phyloP scores from a whole-genome alignment of 2,329 filamentous ascomycete genomes.

The Lecanicillium sp. region DNA sequence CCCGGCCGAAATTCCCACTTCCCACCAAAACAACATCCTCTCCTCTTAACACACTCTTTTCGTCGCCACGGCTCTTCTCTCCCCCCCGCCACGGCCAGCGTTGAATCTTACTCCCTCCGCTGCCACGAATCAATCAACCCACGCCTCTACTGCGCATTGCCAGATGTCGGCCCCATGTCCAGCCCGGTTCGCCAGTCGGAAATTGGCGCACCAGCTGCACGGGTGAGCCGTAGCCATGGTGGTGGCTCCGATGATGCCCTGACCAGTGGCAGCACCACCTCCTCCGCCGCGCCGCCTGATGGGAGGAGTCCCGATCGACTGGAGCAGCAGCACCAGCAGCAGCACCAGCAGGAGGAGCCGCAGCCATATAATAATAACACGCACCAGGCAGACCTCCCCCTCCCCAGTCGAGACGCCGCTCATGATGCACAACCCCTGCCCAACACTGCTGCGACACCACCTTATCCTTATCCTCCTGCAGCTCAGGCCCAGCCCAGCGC shows the following conservation, averaged over 20 bases:
- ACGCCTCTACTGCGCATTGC: slow-evolving; percentile 22
- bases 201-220: slow-evolving; percentile 46
- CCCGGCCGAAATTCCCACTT: background rate
- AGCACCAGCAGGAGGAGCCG: no score
- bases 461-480: background rate
- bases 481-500: background rate
- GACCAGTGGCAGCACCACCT: slow-evolving; percentile 7
- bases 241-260: slow-evolving; percentile 7
- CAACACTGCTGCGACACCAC: slow-evolving; percentile 7
- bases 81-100: background rate
- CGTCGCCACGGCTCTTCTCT: background rate
- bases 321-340: no score
- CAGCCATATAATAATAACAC: background rate
- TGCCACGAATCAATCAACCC: slow-evolving; percentile 18
- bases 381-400: no score
- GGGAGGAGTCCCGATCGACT: slow-evolving; percentile 1
- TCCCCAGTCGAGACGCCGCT: background rate
- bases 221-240: slow-evolving; percentile 26
- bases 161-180: slow-evolving; percentile 54
- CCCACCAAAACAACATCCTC: background rate
- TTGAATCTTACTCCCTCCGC: background rate
- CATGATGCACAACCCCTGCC: slow-evolving; percentile 4
- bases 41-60: background rate
- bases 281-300: background rate
- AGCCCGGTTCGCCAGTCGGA: slow-evolving; percentile 40